Conservation (phyloP, 495 filamentous ascomycete species). For the Articulospora tetracladia region DNA sequence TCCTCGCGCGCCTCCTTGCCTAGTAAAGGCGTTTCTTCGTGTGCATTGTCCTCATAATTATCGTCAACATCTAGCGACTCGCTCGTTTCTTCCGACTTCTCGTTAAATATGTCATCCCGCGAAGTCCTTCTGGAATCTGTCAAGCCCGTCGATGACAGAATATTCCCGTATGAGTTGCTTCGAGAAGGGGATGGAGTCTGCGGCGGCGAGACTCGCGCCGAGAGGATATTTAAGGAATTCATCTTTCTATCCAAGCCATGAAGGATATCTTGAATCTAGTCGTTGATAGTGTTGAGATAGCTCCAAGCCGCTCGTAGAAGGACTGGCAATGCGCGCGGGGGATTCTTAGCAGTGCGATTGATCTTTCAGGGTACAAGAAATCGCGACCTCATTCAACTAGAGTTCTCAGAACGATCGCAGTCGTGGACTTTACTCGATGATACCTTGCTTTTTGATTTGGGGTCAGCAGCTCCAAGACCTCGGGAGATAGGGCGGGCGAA, state of each 20-base stretch:
- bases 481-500: not conserved
- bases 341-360: not conserved
- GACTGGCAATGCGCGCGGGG: not conserved
- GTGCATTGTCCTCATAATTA: slow-evolving; percentile 30
- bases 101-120: slow-evolving; percentile 42
- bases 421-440: not conserved
- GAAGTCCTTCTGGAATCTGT: slow-evolving; percentile 31
- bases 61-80: slow-evolving; percentile 32
- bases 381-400: not conserved
- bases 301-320: not conserved
- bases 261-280: slow-evolving; percentile 6
- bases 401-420: not conserved
- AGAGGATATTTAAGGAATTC: slow-evolving; percentile 97
- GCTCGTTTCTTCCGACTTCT: slow-evolving; percentile 36
- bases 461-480: not conserved
- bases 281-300: not conserved
- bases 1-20: slow-evolving; percentile 31
- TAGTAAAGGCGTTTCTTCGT: slow-evolving; percentile 70
- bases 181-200: slow-evolving; percentile 54
- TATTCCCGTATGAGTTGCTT: slow-evolving; percentile 61
- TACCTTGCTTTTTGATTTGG: not conserved
- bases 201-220: slow-evolving; percentile 67
- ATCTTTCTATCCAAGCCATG: slow-evolving; percentile 56
- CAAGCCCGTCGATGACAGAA: slow-evolving; percentile 37
- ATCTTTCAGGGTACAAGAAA: not conserved